phyloP scores from a whole-genome alignment of 2,329 filamentous ascomycete species.

The Aspergillus vadensis region DNA sequence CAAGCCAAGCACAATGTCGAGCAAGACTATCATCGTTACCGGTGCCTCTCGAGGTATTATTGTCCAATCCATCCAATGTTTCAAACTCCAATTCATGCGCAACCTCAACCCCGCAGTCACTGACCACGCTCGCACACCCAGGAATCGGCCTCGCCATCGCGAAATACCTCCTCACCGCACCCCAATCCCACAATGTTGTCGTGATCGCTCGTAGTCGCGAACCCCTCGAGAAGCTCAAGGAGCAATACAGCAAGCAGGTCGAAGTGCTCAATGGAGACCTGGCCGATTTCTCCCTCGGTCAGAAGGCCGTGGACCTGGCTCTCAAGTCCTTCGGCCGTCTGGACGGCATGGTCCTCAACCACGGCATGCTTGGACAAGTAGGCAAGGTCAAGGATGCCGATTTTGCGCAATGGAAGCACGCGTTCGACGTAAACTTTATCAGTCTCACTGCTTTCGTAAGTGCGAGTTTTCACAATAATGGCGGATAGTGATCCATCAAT shows the following conservation, averaged over 20 bases:
- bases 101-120: neutral
- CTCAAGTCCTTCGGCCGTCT: slow-evolving; percentile 68
- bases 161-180: slow-evolving; percentile 58
- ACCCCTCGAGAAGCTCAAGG: slow-evolving; percentile 56
- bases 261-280: slow-evolving; percentile 61
- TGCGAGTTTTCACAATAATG: neutral
- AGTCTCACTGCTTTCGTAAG: slow-evolving; percentile 76
- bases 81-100: neutral
- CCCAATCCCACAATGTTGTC: slow-evolving; percentile 57
- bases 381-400: slow-evolving; percentile 67
- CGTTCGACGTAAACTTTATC: slow-evolving; percentile 86
- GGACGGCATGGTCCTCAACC: slow-evolving; percentile 85
- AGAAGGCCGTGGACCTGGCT: slow-evolving; percentile 66
- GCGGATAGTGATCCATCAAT: neutral
- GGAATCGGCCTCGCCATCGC: slow-evolving; percentile 65
- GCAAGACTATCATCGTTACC: slow-evolving; percentile 71
- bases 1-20: slow-evolving; percentile 40
- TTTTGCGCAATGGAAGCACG: slow-evolving; percentile 71
- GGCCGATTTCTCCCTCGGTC: slow-evolving; percentile 55
- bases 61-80: neutral
- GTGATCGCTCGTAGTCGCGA: slow-evolving; percentile 58
- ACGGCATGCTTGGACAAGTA: slow-evolving; percentile 78
- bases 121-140: slow-evolving; percentile 25
- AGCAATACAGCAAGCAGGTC: slow-evolving; percentile 57
- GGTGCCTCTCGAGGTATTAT: slow-evolving; percentile 62